A percentile compares a stretch with the other conserved stretches of the same genome.
These are phyloP conservation scores for Phytophthora chlamydospora DNA, from an alignment of 352 stramenopile species.

Conservation along the genomic window DNA sequence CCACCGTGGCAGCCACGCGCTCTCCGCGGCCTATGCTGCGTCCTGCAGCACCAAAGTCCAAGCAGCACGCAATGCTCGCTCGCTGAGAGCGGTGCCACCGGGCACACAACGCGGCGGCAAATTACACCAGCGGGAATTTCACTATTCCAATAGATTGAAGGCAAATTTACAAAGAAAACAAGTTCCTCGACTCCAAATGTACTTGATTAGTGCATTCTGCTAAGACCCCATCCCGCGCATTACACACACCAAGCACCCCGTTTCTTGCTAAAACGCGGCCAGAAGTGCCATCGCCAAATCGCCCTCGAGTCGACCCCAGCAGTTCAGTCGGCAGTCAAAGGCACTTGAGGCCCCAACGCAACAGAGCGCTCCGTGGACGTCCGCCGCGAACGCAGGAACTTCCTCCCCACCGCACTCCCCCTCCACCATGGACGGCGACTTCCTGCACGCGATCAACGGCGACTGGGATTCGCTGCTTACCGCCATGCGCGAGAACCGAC, in stretches of 20 bases:
- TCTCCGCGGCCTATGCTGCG: not conserved
- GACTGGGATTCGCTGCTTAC: conserved; percentile 78
- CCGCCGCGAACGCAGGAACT: conserved; percentile 6
- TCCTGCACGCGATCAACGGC: conserved; percentile 81
- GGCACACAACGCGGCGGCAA: no score
- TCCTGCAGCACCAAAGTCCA: not conserved
- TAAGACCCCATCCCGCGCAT: no score
- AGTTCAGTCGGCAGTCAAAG: conserved; percentile 9
- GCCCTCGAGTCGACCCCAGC: conserved; percentile 9
- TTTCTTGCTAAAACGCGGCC: not conserved
- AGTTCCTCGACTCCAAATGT: no score
- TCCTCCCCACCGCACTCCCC: not conserved
- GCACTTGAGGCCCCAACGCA: conserved; percentile 13
- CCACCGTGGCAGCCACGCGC: not conserved
- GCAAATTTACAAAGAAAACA: no score
- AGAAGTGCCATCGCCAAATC: conserved; percentile 28
- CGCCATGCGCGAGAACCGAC: conserved; percentile 65
- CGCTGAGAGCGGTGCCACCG: no score
- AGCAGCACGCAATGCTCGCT: no score
- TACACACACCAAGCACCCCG: no score
- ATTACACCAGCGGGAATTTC: no score
- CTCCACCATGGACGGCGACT: conserved; percentile 67
- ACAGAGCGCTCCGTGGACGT: conserved; percentile 18
- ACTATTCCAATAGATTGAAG: no score
- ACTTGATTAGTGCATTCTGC: no score